These are phyloP conservation scores for Ophiocordyceps camponoti-saundersi DNA, from an alignment of 2,329 filamentous ascomycete species.

Conservation along the genomic window DNA sequence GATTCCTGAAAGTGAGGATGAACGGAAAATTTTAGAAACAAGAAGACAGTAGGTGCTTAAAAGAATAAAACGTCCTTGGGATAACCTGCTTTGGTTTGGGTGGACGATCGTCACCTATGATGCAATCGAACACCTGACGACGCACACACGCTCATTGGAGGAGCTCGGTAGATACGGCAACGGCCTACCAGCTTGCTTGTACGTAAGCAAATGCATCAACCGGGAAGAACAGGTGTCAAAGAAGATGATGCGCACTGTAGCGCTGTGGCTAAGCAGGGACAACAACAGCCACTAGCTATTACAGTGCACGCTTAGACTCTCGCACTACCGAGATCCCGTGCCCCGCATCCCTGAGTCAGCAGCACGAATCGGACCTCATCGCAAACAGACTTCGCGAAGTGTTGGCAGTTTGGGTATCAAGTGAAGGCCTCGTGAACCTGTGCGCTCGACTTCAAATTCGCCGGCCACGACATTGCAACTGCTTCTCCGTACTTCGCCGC, in stretches of 20 bases:
- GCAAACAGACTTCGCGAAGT: background rate
- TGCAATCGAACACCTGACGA: background rate
- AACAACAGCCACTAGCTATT: background rate
- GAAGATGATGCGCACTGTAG: background rate
- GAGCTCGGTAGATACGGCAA: background rate
- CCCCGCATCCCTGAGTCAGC: background rate
- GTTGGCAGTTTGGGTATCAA: background rate
- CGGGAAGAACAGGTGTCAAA: background rate
- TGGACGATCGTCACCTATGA: background rate
- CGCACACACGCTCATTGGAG: too few species aligned
- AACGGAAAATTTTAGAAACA: background rate
- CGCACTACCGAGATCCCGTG: background rate
- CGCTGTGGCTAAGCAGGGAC: background rate
- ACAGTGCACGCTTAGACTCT: background rate
- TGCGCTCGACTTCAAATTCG: background rate
- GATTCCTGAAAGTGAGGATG: constrained; percentile 1
- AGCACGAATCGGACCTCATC: background rate
- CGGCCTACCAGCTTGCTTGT: background rate
- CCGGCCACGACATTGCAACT: background rate
- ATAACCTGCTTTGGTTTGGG: background rate
- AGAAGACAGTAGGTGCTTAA: background rate
- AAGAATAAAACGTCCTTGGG: background rate
- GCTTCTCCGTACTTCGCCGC: background rate
- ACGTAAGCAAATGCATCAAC: background rate
- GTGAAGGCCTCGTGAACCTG: background rate